phyloP scores from a whole-genome alignment of 108 stramenopile species.

The Skeletonema potamos region DNA sequence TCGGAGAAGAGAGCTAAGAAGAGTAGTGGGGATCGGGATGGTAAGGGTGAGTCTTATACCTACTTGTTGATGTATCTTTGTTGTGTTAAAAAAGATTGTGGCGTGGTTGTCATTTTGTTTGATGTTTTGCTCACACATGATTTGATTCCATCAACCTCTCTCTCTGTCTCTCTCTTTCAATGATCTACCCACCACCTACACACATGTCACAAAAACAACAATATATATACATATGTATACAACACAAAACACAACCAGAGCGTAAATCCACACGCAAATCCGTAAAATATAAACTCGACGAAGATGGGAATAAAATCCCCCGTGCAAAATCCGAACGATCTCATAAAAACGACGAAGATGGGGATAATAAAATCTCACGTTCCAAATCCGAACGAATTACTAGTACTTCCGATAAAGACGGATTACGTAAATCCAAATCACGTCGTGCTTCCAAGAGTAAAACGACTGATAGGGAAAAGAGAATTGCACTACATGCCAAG shows the following conservation, averaged over 20 bases:
- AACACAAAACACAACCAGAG: background rate
- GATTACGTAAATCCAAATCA: background rate
- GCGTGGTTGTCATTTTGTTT: background rate
- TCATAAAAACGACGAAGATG: constrained; percentile 17
- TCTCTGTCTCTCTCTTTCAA: background rate
- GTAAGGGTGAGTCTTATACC: background rate
- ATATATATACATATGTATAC: too few relatives aligned
- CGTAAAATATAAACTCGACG: constrained; percentile 12
- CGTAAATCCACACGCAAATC: constrained; percentile 13
- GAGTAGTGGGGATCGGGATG: background rate
- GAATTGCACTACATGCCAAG: constrained; percentile 39
- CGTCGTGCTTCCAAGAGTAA: background rate
- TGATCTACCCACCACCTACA: background rate
- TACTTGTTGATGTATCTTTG: background rate
- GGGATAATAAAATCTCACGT: constrained; percentile 3
- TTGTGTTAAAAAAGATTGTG: too few relatives aligned
- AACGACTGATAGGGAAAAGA: constrained; percentile 21
- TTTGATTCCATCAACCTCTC: too few relatives aligned
- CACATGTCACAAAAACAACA: too few relatives aligned
- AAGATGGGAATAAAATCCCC: constrained; percentile 14
- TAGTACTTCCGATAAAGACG: background rate
- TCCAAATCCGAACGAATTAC: too few relatives aligned
- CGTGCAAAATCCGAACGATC: background rate
- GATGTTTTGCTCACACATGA: too few relatives aligned
- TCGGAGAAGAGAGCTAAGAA: background rate